Conservation (phyloP, 768 basidiomycete species). For the Coprinellus aureogranulatus region DNA sequence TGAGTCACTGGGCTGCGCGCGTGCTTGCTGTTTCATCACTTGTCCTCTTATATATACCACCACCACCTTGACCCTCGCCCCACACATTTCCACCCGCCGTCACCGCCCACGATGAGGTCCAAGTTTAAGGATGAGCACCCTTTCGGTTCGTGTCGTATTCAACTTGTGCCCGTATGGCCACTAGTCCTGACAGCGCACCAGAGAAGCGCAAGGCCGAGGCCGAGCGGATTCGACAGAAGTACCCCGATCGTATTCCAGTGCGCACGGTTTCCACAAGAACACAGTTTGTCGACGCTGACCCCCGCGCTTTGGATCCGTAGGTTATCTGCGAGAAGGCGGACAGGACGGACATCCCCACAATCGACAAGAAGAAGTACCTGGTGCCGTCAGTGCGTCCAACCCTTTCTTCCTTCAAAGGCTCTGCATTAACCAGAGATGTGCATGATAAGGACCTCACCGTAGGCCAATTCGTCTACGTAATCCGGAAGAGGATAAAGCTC, state of each 20-base stretch:
- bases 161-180: too few species aligned
- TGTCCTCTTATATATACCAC: slow-evolving; percentile 11
- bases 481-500: slow-evolving; percentile 99
- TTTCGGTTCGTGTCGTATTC: slow-evolving; percentile 65
- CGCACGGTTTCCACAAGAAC: slow-evolving; percentile 29
- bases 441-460: slow-evolving; percentile 82
- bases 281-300: neutral
- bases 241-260: slow-evolving; percentile 96
- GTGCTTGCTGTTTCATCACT: slow-evolving; percentile 32
- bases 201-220: slow-evolving; percentile 99
- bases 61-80: slow-evolving; percentile 12
- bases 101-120: slow-evolving; percentile 64
- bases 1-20: slow-evolving; percentile 34
- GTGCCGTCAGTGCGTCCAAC: slow-evolving; percentile 80
- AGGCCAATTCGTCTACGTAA: slow-evolving; percentile 99
- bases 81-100: slow-evolving; percentile 5
- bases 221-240: slow-evolving; percentile 97
- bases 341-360: slow-evolving; percentile 96
- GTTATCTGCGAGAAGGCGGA: slow-evolving; percentile 99
- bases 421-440: neutral
- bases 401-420: neutral
- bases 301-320: slow-evolving; percentile 38
- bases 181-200: slow-evolving; percentile 38
- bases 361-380: slow-evolving; percentile 99
- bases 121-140: slow-evolving; percentile 99